Base-by-base conservation (phyloP, 345 rosid species). In the Eucalyptus camaldulensis region DNA sequence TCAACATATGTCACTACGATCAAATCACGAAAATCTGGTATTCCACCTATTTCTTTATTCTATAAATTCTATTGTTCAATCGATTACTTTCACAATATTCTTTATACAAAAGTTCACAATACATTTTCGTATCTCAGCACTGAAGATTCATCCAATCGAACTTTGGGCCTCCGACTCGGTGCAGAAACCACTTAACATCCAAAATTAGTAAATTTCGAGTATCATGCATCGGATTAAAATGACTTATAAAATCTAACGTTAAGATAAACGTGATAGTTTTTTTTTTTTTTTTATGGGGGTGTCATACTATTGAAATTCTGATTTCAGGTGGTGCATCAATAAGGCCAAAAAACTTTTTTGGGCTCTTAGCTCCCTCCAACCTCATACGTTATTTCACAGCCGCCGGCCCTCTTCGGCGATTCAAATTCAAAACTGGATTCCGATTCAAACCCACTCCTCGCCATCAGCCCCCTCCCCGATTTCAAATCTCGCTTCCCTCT, bases 401-500 rank as follows among this genome's bases (percentile, higher is more conserved):
- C 43, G 2, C 80, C 80, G 43, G 80, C 83, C 83, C 27, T 21
- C 40, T 19, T 10, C 4, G 13, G 2, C 24, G 10, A 19, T 76
- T 76, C 83, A 76, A 76, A 76, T 76, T 76, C 83, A 37, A 76
- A 76, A 37, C 47, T 16, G 80, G 80, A 69, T 33, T 16, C 69
- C 31, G 69, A 37, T 76, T 76, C 83, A 76, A 76, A 76, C 10
- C 83, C 45, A 76, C 47, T 76, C 0, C 81, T 72, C 25, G 44
- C 80, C 76, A 4, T 29, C 69, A 4, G 33, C 33, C 69, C 67
- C 17, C 31, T 2, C 40, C 81, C 24, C 7, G 81, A 33, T 76
- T 76, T 89, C 90, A 58, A 89, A 87, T 87, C 80, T 43, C 49
- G 8, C 58, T 87, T 53, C 88, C 88, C 80, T 56, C 88, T 54